phyloP scores from a whole-genome alignment of 139 green algal species.

The Micractinium sp. region DNA sequence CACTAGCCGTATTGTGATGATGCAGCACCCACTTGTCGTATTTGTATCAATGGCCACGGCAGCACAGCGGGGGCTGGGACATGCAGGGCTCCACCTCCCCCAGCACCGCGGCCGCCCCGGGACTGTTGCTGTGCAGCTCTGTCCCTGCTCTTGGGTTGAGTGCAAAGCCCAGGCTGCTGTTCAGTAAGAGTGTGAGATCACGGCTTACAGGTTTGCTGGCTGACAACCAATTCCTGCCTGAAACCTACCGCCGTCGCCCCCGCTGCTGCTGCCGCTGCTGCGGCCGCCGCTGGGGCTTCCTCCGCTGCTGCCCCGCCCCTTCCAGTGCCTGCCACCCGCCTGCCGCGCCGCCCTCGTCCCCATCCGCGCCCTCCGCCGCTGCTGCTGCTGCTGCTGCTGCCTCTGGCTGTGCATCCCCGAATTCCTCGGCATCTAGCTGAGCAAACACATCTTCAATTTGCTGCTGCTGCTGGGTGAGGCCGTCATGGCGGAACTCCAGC shows the following conservation, averaged over 20 bases:
- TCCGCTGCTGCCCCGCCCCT: background rate
- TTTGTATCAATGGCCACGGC: too few species aligned
- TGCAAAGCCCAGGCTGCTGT: too few species aligned
- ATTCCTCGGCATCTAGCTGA: slow-evolving; percentile 14
- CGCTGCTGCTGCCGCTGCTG: background rate
- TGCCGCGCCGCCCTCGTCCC: background rate
- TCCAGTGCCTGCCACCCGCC: background rate
- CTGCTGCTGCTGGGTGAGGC: slow-evolving; percentile 30
- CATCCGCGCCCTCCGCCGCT: background rate
- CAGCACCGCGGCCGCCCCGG: too few species aligned
- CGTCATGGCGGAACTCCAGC: slow-evolving; percentile 53
- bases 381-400: background rate
- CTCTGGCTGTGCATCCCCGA: background rate
- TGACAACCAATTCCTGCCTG: too few species aligned
- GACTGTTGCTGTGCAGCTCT: too few species aligned
- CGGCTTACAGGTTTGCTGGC: too few species aligned
- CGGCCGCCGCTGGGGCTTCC: background rate
- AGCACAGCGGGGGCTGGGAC: too few species aligned
- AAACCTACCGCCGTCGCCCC: background rate
- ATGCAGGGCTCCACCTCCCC: too few species aligned
- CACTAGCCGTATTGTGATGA: too few species aligned
- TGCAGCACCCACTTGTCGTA: too few species aligned
- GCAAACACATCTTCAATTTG: slow-evolving; percentile 40
- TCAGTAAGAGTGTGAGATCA: too few species aligned
- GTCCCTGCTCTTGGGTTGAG: too few species aligned